phyloP scores from a whole-genome alignment of 2,329 filamentous ascomycete genomes.

The Botryotinia globosa region DNA sequence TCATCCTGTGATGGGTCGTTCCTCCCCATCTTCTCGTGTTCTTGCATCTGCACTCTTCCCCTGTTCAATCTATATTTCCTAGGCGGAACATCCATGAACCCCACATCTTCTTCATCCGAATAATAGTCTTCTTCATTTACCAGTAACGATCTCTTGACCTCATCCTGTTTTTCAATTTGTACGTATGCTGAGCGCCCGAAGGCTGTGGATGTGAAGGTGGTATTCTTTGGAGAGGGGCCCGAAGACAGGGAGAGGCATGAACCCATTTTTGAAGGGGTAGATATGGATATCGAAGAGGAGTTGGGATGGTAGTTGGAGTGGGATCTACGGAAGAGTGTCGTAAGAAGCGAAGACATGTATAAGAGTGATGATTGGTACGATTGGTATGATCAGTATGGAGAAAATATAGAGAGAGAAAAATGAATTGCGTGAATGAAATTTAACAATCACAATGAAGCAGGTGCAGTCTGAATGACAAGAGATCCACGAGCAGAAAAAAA shows the following conservation, averaged over 20 bases:
- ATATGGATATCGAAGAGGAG: background rate
- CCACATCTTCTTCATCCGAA: conserved; percentile 15
- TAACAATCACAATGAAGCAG: background rate
- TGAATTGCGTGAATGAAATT: background rate
- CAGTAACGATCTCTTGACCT: background rate
- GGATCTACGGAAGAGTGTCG: conserved; percentile 2
- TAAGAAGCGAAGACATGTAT: conserved; percentile 12
- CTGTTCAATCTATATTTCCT: background rate
- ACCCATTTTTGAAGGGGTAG: background rate
- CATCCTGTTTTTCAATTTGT: conserved; percentile 7
- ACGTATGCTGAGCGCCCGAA: conserved; percentile 7
- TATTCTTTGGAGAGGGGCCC: background rate
- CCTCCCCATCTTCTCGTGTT: background rate
- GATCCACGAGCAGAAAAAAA: background rate
- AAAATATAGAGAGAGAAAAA: background rate
- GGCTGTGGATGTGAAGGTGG: conserved; percentile 13
- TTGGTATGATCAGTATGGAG: background rate
- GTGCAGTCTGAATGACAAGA: background rate
- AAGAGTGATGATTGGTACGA: background rate
- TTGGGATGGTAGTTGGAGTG: background rate
- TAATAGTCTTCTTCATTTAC: conserved; percentile 3
- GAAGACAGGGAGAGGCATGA: conserved; percentile 3
- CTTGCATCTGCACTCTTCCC: background rate
- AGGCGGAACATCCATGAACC: background rate
- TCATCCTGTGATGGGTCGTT: background rate